phyloP scores from a whole-genome alignment of 1,139 yeast species.

The Candida neerlandica region DNA sequence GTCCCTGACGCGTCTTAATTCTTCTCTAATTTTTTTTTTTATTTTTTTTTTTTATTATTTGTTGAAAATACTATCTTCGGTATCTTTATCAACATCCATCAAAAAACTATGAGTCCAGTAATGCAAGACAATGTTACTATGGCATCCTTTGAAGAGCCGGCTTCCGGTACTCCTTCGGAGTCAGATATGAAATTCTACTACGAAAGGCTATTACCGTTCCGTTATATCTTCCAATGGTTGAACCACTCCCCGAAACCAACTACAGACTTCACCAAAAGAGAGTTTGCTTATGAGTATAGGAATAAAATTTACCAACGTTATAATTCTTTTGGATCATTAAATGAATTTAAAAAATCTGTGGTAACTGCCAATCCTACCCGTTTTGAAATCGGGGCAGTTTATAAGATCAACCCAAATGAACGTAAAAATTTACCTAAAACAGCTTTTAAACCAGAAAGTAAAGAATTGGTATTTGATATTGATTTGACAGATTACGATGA shows the following conservation, averaged over 20 bases:
- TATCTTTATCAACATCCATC: neutral
- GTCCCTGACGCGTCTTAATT: neutral
- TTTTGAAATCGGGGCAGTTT: slow-evolving; percentile 94
- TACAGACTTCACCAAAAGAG: slow-evolving; percentile 81
- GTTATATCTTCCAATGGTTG: slow-evolving; percentile 81
- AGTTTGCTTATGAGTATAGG: slow-evolving; percentile 87
- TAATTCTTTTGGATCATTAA: slow-evolving; percentile 67
- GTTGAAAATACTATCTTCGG: neutral
- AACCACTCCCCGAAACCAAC: slow-evolving; percentile 78
- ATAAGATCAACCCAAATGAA: slow-evolving; percentile 82
- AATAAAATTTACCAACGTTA: slow-evolving; percentile 90
- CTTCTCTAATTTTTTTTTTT: neutral
- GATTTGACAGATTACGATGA: slow-evolving; percentile 97
- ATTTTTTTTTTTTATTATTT: neutral
- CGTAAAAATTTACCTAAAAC: slow-evolving; percentile 77
- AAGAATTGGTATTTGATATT: slow-evolving; percentile 93
- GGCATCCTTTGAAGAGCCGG: slow-evolving; percentile 7
- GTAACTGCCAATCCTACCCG: slow-evolving; percentile 79
- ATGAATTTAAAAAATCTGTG: slow-evolving; percentile 78
- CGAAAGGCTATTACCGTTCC: slow-evolving; percentile 69
- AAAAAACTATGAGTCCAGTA: slow-evolving; percentile 6
- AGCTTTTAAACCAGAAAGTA: slow-evolving; percentile 77
- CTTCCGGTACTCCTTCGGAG: slow-evolving; percentile 49
- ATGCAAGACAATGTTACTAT: slow-evolving; percentile 3
- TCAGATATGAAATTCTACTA: slow-evolving; percentile 79